Evolutionary conservation across 257 asterid species (phyloP).

Genomic region (Petrea volubilis): DNA sequence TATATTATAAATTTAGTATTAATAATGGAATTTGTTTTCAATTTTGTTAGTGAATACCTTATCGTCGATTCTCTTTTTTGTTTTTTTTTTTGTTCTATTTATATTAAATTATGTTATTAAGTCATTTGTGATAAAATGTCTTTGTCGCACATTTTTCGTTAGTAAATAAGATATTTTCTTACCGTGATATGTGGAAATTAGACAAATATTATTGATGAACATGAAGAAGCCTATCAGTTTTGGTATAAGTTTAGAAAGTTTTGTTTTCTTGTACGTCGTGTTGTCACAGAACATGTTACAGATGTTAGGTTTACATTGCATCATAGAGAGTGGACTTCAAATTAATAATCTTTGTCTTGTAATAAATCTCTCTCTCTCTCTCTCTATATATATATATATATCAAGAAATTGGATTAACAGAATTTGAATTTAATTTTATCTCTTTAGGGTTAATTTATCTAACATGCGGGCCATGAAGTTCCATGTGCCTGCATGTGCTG

Average conservation of each 20-base stretch:
- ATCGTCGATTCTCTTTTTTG: too few relatives aligned
- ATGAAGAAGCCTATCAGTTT: neutral
- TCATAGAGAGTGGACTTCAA: conserved; percentile 26
- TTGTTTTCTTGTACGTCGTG: conserved; percentile 29
- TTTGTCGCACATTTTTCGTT: too few relatives aligned
- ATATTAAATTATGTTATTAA: too few relatives aligned
- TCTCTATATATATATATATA: too few relatives aligned
- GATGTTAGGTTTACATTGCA: conserved; percentile 47
- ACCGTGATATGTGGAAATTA: too few relatives aligned
- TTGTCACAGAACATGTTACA: conserved; percentile 39
- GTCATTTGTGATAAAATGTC: too few relatives aligned
- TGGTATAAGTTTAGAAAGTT: conserved; percentile 18
- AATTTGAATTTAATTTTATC: conserved; percentile 16
- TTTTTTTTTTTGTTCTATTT: too few relatives aligned
- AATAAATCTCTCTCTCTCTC: neutral
- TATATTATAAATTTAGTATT: too few relatives aligned
- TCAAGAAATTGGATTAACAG: neutral
- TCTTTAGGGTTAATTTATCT: conserved; percentile 50
- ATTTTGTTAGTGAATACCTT: too few relatives aligned
- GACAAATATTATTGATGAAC: neutral
- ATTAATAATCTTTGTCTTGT: conserved; percentile 26
- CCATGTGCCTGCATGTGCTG: conserved; percentile 95
- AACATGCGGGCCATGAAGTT: conserved; percentile 62
- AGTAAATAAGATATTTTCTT: too few relatives aligned
- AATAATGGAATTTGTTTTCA: too few relatives aligned